Base-by-base conservation (phyloP, 306 rosid species). In the Styphnolobium japonicum region DNA sequence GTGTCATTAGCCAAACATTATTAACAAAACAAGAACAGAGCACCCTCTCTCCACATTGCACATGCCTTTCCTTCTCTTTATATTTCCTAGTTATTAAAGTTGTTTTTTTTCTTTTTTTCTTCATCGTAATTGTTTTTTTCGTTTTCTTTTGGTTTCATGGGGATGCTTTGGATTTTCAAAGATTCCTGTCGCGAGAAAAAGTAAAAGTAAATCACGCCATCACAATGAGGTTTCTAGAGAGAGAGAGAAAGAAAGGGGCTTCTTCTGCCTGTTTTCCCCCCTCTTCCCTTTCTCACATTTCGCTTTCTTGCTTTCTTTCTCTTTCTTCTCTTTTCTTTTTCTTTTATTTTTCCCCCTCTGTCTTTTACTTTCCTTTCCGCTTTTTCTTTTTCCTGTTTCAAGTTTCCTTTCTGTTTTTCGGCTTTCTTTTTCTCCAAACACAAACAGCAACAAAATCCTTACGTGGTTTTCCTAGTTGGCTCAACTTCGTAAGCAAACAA, bases 381-480 rank as follows among this genome's bases (percentile, higher is more conserved):
- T 81, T 89, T 92, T 83, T 82, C 92, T 89, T 88, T 89, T 82
- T 88, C 86, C 80, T 89, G 93, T 87, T 83, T 73, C n/a, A 15
- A 83, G 80, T n/a, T 39, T 80, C 86, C 88, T 85, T 89, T 90
- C 87, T 89, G 90, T 87, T 91, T 91, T 87, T 79, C 56, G 80
- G 87, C 86, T 83, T 80, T 86, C 81, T 85, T 82, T 79, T 79
- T 75, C 68, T 70, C 83, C 67, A 76, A 87, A 66, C 83, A 81
- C 82, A 67, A 49, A n/a, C n/a, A n/a, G n/a, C n/a, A n/a, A n/a
- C n/a, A n/a, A 82, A 66, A 78, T 73, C 56, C 53, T 19, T 19
- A 2, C 4, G 4, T 46, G 53, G 7, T 40, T 75, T 78, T 43
- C 81, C 80, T 81, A 77, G 73, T 75, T 56, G 31, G 31, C 31